These are phyloP conservation scores for Chaetomium fimeti DNA, from an alignment of 495 filamentous ascomycete genomes.

Conservation along the genomic window DNA sequence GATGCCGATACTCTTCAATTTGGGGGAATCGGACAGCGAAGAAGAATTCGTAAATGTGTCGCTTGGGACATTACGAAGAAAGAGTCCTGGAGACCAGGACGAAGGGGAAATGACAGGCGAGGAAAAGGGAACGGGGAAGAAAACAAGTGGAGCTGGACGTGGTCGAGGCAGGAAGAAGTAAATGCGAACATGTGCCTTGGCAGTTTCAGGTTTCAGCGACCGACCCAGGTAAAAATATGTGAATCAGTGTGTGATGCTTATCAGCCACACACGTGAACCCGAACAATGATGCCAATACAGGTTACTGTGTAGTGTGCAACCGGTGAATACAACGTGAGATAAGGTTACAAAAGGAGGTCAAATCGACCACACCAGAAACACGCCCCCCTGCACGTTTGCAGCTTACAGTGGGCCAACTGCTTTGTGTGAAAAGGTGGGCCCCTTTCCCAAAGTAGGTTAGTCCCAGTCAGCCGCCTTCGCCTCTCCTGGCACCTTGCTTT, in stretches of 20 bases:
- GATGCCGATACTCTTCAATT: constrained; percentile 84
- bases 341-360: too few relatives aligned
- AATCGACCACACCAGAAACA: too few relatives aligned
- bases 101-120: constrained; percentile 38
- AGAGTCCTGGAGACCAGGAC: constrained; percentile 57
- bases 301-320: too few relatives aligned
- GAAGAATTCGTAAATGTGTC: constrained; percentile 87
- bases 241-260: background rate
- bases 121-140: constrained; percentile 38
- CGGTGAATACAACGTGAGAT: too few relatives aligned
- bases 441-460: constrained; percentile 18
- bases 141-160: constrained; percentile 28
- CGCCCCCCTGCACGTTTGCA: background rate
- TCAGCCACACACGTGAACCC: too few relatives aligned
- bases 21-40: constrained; percentile 71
- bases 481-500: constrained; percentile 25
- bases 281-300: too few relatives aligned
- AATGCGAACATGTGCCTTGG: background rate
- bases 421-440: background rate
- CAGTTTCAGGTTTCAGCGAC: background rate
- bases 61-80: constrained; percentile 76
- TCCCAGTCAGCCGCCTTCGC: constrained; percentile 22
- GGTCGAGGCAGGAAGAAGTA: constrained; percentile 27
- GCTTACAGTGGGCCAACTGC: background rate
- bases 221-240: background rate